A percentile compares a stretch with the other conserved stretches of the same genome.
phyloP scores from a whole-genome alignment of 306 rosid genomes.

The Canavalia ensiformis region DNA sequence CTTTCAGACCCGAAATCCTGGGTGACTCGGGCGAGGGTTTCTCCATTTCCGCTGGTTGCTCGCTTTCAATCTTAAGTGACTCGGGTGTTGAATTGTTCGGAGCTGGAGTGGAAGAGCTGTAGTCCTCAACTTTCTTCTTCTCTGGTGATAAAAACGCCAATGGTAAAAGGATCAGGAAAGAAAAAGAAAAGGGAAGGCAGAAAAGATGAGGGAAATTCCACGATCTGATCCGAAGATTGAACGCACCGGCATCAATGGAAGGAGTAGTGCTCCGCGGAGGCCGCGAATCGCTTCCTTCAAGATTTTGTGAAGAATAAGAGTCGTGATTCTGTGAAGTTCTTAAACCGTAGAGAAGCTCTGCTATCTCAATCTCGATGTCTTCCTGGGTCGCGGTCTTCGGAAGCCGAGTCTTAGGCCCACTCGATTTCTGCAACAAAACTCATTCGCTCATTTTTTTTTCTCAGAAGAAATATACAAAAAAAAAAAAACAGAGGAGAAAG shows the following conservation, averaged over 20 bases:
- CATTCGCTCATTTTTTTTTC: background rate
- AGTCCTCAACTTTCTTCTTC: conserved; percentile 38
- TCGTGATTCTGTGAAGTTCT: conserved; percentile 48
- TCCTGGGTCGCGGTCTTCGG: conserved; percentile 44
- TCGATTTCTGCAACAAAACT: conserved; percentile 49
- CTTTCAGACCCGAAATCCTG: background rate
- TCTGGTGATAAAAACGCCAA: conserved; percentile 37
- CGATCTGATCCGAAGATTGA: background rate
- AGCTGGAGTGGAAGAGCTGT: conserved; percentile 29
- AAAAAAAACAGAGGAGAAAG: background rate
- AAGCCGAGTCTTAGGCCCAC: conserved; percentile 46
- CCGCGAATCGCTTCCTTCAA: conserved; percentile 37
- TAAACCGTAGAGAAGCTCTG: conserved; percentile 66
- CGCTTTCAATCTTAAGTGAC: conserved; percentile 32
- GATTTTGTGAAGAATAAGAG: conserved; percentile 26
- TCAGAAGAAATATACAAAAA: background rate
- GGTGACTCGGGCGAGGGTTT: conserved; percentile 26
- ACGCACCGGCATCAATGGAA: conserved; percentile 33
- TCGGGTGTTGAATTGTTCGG: conserved; percentile 33
- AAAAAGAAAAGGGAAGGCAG: background rate
- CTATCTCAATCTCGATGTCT: conserved; percentile 67
- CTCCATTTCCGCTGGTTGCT: conserved; percentile 48
- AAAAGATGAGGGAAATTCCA: background rate
- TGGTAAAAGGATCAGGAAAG: background rate
- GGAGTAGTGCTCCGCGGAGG: background rate